Conservation (phyloP, 2,329 filamentous ascomycete species). For the Diaporthe caulivora region DNA sequence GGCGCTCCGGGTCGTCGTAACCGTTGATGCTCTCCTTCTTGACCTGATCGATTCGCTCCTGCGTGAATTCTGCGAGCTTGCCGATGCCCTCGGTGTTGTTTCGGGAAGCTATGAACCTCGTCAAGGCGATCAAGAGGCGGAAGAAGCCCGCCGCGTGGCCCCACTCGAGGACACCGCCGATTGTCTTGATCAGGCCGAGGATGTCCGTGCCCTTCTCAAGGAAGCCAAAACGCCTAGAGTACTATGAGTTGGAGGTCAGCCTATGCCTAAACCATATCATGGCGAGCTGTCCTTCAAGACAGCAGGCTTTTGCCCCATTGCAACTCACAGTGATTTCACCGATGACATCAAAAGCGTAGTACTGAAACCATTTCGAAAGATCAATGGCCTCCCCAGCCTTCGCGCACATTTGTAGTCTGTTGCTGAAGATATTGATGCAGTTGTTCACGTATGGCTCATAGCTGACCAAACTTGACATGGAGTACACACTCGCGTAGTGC, state of each 20-base stretch:
- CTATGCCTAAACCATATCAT: background rate
- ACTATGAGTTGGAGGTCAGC: conserved; percentile 66
- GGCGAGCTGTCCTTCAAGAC: background rate
- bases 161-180: conserved; percentile 43
- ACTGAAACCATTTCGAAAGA: conserved; percentile 58
- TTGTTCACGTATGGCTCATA: conserved; percentile 64
- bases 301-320: background rate
- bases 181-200: conserved; percentile 59
- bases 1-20: conserved; percentile 9
- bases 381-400: conserved; percentile 49
- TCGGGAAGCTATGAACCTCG: background rate
- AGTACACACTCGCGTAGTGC: conserved; percentile 58
- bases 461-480: conserved; percentile 60
- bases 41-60: conserved; percentile 8
- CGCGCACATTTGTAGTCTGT: conserved; percentile 53
- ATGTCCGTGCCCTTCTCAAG: conserved; percentile 60
- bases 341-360: conserved; percentile 64
- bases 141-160: conserved; percentile 10
- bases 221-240: conserved; percentile 55
- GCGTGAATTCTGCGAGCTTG: background rate
- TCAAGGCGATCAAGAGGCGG: background rate
- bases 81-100: background rate
- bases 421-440: conserved; percentile 56
- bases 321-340: conserved; percentile 57
- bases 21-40: conserved; percentile 25